These are phyloP conservation scores for Coniochaeta sp. DNA, from an alignment of 2,329 filamentous ascomycete genomes.

Conservation along the genomic window DNA sequence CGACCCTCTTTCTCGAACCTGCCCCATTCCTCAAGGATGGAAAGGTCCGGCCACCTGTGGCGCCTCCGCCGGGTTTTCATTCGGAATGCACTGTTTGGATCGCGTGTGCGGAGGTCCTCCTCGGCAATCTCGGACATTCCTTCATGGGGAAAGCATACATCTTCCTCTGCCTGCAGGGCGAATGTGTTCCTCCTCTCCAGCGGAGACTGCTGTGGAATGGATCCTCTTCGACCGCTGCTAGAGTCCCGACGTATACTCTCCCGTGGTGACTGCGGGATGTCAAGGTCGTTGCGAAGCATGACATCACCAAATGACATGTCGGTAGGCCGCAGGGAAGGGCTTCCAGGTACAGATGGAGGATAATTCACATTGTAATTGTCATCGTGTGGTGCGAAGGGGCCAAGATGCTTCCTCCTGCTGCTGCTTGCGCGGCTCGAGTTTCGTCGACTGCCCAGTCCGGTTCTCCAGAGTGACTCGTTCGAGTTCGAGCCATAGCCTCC, in stretches of 20 bases:
- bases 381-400: constrained; percentile 17
- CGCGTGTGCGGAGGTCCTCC: constrained; percentile 55
- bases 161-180: constrained; percentile 64
- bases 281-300: constrained; percentile 63
- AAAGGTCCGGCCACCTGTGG: constrained; percentile 78
- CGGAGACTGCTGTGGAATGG: constrained; percentile 17
- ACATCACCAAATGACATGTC: constrained; percentile 59
- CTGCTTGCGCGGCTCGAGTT: constrained; percentile 44
- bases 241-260: constrained; percentile 14
- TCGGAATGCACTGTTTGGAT: constrained; percentile 17
- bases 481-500: constrained; percentile 32
- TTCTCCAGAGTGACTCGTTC: constrained; percentile 23
- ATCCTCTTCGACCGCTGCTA: constrained; percentile 11
- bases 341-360: constrained; percentile 59
- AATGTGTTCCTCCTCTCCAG: constrained; percentile 49
- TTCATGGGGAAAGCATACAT: constrained; percentile 86
- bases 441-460: constrained; percentile 29
- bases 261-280: neutral
- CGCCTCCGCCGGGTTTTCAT: constrained; percentile 49
- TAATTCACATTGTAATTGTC: constrained; percentile 59
- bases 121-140: constrained; percentile 74
- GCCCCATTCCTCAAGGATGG: constrained; percentile 82
- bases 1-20: constrained; percentile 82
- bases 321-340: constrained; percentile 43
- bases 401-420: constrained; percentile 31